These are phyloP conservation scores for Nemania abortiva DNA, from an alignment of 2,329 filamentous ascomycete genomes.

Conservation along the genomic window DNA sequence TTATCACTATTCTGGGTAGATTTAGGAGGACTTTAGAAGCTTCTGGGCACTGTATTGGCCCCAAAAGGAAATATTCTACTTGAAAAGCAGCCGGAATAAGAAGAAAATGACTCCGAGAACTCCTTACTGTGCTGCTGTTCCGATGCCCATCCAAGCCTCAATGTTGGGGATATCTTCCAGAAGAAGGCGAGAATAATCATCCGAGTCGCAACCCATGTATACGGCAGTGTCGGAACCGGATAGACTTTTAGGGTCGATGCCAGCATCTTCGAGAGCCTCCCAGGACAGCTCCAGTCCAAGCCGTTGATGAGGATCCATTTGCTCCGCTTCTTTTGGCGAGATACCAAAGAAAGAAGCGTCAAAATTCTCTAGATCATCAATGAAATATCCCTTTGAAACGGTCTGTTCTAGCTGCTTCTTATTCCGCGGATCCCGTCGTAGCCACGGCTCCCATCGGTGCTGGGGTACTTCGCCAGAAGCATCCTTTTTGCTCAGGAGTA, in stretches of 20 bases:
- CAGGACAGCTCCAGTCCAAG: conserved; percentile 33
- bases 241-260: conserved; percentile 58
- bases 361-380: conserved; percentile 34
- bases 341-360: conserved; percentile 33
- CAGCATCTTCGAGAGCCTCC: conserved; percentile 37
- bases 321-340: conserved; percentile 34
- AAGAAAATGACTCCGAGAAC: too few species aligned
- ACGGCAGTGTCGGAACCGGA: conserved; percentile 48
- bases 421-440: background rate
- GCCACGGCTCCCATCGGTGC: conserved; percentile 5
- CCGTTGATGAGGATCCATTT: conserved; percentile 39
- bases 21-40: too few species aligned
- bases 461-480: background rate
- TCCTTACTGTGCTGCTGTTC: conserved; percentile 50
- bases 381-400: conserved; percentile 30
- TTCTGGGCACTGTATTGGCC: too few species aligned
- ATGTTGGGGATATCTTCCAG: conserved; percentile 54
- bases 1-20: too few species aligned
- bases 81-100: too few species aligned
- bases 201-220: conserved; percentile 50
- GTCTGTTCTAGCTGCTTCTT: conserved; percentile 39
- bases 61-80: too few species aligned
- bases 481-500: background rate
- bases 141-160: conserved; percentile 56
- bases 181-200: conserved; percentile 54